phyloP scores from a whole-genome alignment of 768 basidiomycete genomes.

The Clathrus columnatus region DNA sequence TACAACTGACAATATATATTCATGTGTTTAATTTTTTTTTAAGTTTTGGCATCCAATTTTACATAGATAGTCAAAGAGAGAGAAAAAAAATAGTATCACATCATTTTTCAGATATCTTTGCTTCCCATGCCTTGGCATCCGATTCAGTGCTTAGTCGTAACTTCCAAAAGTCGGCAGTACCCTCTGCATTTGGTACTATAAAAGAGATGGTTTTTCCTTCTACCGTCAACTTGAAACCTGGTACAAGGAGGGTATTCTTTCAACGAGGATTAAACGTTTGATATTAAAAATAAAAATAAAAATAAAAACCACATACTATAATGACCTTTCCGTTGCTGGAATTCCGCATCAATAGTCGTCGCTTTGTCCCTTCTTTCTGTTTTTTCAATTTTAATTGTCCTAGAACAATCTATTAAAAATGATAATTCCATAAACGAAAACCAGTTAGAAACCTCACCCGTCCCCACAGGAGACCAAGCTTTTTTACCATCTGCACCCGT shows the following conservation, averaged over 20 bases:
- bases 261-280: neutral
- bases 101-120: neutral
- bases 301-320: constrained; percentile 48
- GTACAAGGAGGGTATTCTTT: constrained; percentile 71
- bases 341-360: constrained; percentile 63
- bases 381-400: constrained; percentile 67
- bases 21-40: no score
- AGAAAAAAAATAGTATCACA: neutral
- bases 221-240: constrained; percentile 44
- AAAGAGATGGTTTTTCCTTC: constrained; percentile 51
- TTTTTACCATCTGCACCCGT: constrained; percentile 37
- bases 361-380: constrained; percentile 50
- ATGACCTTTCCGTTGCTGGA: constrained; percentile 67
- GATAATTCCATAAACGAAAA: neutral
- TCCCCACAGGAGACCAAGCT: constrained; percentile 60
- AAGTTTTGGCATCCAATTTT: no score
- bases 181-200: constrained; percentile 55
- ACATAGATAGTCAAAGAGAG: no score
- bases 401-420: constrained; percentile 18
- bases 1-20: no score
- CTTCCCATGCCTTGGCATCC: constrained; percentile 52
- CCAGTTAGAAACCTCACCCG: constrained; percentile 36
- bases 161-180: constrained; percentile 49
- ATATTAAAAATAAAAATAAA: neutral
- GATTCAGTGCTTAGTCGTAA: constrained; percentile 53